Base-by-base conservation (phyloP, 2,329 filamentous ascomycete species). In the Fusarium cyanostomum region DNA sequence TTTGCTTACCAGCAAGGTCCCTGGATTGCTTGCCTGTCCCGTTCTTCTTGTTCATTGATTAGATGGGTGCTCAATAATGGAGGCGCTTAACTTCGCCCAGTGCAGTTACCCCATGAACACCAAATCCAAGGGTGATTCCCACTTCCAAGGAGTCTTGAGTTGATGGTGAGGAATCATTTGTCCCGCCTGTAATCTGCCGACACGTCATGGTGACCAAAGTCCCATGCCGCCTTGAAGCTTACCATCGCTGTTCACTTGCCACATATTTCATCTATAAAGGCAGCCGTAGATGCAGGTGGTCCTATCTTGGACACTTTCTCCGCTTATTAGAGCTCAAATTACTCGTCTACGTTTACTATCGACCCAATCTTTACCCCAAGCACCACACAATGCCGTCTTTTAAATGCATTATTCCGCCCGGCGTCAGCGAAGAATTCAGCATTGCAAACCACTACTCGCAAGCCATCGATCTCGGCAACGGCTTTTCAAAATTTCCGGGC, bases 401-500 rank as follows among this genome's bases (percentile, higher is more conserved):
- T 15, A 54, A 12, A 9, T 65, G 56, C 33, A 41, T 56, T 24
- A 45, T 53, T 5, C 62, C 61, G 27, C 51, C 38, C 0, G 52
- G 44, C 6, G 48, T 56, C 24, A 33, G 42, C 5, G 43, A 64
- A 18, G 13, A 31, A 12, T 46, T 51, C 18, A 50, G 52, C n/a
- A 43, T 57, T 4, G 31, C 34, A 37, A 48, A 58, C 24, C 67
- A 71, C 49, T 71, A 70, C 55, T 71, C 70, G 3, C 69, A 71
- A 39, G 60, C 62, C 4, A 60, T 71, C 5, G 56, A 67, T 12
- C 50, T 72, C 0, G 62, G 68, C 2, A 64, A 72, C 13, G 67
- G 61, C 12, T 39, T 59, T 50, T 69, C 27, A 72, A 72, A 5
- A 62, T 67, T 18, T 67, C 68, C 0, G 69, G 70, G 0, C 70